Evolutionary conservation across 1,284 basidiomycete species (phyloP).

Genomic region (Ceratorhiza oryzae-sativae): DNA sequence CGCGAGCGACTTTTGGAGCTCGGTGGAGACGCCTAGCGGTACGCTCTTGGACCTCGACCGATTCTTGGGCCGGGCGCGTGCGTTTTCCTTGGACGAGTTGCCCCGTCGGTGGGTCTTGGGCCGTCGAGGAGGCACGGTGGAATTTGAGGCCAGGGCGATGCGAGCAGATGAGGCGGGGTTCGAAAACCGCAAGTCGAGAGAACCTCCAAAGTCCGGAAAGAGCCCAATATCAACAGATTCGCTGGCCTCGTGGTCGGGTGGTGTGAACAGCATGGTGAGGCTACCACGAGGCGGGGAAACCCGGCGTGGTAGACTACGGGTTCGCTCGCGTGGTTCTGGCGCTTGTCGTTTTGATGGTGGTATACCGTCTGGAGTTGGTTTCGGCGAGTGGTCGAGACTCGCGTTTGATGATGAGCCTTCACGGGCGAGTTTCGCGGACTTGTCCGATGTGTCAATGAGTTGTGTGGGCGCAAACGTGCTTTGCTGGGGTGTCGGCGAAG

Average conservation of each 20-base stretch:
- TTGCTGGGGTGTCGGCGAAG: neutral
- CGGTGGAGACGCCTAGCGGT: slow-evolving; percentile 2
- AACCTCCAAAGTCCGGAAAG: slow-evolving; percentile 26
- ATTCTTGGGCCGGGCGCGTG: neutral
- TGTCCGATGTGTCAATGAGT: neutral
- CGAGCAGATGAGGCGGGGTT: neutral
- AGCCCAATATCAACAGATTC: neutral
- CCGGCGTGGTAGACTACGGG: slow-evolving; percentile 25
- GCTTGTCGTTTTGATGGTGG: slow-evolving; percentile 7
- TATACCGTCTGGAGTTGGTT: neutral
- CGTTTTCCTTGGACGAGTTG: slow-evolving; percentile 24
- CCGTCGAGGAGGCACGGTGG: neutral
- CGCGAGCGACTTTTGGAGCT: neutral
- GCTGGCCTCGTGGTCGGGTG: slow-evolving; percentile 21
- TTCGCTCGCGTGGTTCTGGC: slow-evolving; percentile 17
- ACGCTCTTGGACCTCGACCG: slow-evolving; percentile 22
- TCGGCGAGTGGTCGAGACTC: neutral
- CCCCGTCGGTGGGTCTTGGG: slow-evolving; percentile 26
- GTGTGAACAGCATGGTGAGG: slow-evolving; percentile 19
- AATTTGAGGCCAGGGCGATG: neutral
- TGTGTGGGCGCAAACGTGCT: neutral
- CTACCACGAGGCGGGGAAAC: slow-evolving; percentile 17
- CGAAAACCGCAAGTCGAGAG: slow-evolving; percentile 31
- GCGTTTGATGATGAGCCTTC: neutral
- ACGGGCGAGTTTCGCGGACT: neutral